These are phyloP conservation scores for Corylus americana DNA, from an alignment of 306 rosid genomes.

Conservation along the genomic window DNA sequence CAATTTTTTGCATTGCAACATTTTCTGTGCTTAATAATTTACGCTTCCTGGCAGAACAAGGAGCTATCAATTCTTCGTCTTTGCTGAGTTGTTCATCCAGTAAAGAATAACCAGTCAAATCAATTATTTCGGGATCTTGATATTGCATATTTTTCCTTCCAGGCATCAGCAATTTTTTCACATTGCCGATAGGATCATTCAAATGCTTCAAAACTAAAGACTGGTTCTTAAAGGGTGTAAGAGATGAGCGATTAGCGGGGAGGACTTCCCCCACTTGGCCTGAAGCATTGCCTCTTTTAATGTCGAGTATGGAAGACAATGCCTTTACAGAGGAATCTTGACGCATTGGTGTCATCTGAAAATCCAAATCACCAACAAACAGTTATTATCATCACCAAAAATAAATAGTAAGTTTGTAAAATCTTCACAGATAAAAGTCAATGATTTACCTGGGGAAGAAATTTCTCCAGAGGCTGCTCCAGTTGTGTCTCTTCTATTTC, in stretches of 20 bases:
- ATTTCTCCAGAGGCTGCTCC: conserved; percentile 35
- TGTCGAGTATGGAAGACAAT: conserved; percentile 34
- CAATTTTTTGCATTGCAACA: conserved; percentile 35
- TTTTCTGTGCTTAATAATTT: conserved; percentile 53
- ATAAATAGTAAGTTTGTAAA: conserved; percentile 1
- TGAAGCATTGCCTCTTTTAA: conserved; percentile 37
- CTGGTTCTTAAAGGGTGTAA: conserved; percentile 48
- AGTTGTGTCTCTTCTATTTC: conserved; percentile 39
- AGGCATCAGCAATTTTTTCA: conserved; percentile 32
- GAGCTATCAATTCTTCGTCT: conserved; percentile 24
- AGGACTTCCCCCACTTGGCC: conserved; percentile 46
- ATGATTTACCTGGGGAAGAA: conserved; percentile 45
- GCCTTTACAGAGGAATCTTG: conserved; percentile 40
- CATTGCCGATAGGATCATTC: conserved; percentile 30
- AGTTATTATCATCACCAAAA: conserved; percentile 14
- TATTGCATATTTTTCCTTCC: conserved; percentile 37
- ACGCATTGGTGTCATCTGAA: conserved; percentile 51
- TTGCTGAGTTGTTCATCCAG: conserved; percentile 43
- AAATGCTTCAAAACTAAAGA: conserved; percentile 39
- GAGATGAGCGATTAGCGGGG: conserved; percentile 87
- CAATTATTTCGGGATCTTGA: conserved; percentile 40
- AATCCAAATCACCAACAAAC: conserved; percentile 32
- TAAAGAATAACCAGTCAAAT: conserved; percentile 43
- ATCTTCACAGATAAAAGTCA: conserved; percentile 19
- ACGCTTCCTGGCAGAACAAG: conserved; percentile 67